Conservation (phyloP, 2,329 filamentous ascomycete species). For the Diaporthe australafricana region DNA sequence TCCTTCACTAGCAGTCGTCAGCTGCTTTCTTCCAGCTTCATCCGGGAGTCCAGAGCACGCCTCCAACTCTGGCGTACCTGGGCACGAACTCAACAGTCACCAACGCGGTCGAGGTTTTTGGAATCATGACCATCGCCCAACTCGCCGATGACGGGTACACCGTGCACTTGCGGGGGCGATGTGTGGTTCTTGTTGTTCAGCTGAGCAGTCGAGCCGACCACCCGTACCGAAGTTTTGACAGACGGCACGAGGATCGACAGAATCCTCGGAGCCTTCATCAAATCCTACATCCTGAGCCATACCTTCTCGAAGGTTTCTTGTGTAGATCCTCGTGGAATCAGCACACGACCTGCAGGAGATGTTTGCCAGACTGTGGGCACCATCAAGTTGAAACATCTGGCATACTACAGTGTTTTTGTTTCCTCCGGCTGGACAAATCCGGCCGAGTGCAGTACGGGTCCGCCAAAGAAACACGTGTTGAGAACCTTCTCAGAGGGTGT, state of each 20-base stretch:
- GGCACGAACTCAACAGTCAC: neutral
- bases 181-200: neutral
- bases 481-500: neutral
- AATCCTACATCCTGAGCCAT: slow-evolving; percentile 2
- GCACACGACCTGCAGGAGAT: slow-evolving; percentile 4
- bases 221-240: neutral
- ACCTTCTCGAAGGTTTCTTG: slow-evolving; percentile 2
- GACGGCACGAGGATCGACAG: slow-evolving; percentile 2
- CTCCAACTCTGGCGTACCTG: slow-evolving; percentile 5
- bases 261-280: slow-evolving; percentile 9
- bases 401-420: neutral
- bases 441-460: slow-evolving; percentile 10
- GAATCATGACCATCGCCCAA: neutral
- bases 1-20: slow-evolving; percentile 16
- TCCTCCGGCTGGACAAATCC: slow-evolving; percentile 12
- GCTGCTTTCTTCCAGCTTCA: slow-evolving; percentile 19
- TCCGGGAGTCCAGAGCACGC: slow-evolving; percentile 12
- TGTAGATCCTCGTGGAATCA: neutral
- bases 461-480: neutral
- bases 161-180: neutral
- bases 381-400: slow-evolving; percentile 26
- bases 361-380: neutral
- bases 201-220: slow-evolving; percentile 11
- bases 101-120: neutral
- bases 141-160: slow-evolving; percentile 21